phyloP scores from a whole-genome alignment of 805 yeast genomes.

The Hanseniaspora thailandica region DNA sequence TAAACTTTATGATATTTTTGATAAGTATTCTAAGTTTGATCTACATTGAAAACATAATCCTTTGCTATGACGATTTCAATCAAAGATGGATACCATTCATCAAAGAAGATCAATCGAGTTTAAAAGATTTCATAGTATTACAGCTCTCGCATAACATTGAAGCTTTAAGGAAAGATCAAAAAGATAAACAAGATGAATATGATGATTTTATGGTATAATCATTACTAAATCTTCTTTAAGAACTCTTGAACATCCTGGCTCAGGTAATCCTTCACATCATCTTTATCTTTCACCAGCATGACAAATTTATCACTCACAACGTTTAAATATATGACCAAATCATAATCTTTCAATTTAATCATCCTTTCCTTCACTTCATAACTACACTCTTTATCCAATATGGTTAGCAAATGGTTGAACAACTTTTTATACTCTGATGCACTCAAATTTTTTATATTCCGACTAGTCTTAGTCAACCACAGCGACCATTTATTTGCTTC shows the following conservation, averaged over 20 bases:
- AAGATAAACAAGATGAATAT: background rate
- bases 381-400: slow-evolving; percentile 1
- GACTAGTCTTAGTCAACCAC: background rate
- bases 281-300: slow-evolving; percentile 8
- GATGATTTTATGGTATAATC: background rate
- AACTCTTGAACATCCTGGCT: background rate
- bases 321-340: slow-evolving; percentile 7
- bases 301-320: background rate
- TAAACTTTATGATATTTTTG: background rate
- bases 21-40: background rate
- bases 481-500: background rate
- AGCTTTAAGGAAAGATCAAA: background rate
- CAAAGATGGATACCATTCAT: slow-evolving; percentile 10
- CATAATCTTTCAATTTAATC: slow-evolving; percentile 10
- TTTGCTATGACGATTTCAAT: background rate
- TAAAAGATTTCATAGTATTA: background rate
- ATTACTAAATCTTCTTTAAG: background rate
- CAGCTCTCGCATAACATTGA: background rate
- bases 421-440: background rate
- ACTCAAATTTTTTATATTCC: background rate
- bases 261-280: background rate
- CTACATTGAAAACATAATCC: slow-evolving; percentile 3
- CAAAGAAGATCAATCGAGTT: background rate
- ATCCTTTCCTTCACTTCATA: background rate
- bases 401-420: slow-evolving; percentile 3